Percentiles rank a stretch among this genome's conserved stretches.
Conservation (phyloP, 2,329 filamentous ascomycete genomes). For the Neonectria coccinea region DNA sequence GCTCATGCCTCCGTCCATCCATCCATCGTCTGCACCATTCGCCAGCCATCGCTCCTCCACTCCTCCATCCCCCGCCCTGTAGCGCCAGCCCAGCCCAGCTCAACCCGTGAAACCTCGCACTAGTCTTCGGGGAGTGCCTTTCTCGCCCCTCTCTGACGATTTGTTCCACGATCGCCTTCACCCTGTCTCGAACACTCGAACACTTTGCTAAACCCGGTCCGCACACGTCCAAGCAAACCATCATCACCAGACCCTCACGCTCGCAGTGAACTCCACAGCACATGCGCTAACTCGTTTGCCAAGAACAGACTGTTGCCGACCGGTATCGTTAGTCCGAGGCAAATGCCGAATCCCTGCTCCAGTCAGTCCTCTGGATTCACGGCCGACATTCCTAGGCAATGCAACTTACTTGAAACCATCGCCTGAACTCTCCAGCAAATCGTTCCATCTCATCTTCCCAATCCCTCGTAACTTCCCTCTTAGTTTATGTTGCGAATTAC, state of each 20-base stretch:
- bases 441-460: background rate
- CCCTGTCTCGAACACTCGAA: conserved; percentile 3
- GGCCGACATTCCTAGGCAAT: conserved; percentile 5
- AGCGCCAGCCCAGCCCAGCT: conserved; percentile 9
- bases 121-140: background rate
- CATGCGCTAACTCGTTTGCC: conserved; percentile 2
- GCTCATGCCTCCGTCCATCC: conserved; percentile 29
- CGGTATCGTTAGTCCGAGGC: conserved; percentile 7
- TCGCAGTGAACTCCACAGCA: background rate
- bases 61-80: background rate
- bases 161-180: conserved; percentile 21
- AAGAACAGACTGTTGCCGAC: conserved; percentile 20
- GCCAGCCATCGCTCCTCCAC: background rate
- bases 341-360: conserved; percentile 30
- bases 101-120: conserved; percentile 23
- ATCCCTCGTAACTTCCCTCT: background rate
- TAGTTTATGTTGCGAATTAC: background rate
- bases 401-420: conserved; percentile 20
- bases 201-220: conserved; percentile 5
- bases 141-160: conserved; percentile 1
- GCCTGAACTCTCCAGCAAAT: conserved; percentile 11
- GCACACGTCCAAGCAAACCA: conserved; percentile 3
- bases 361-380: background rate
- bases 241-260: conserved; percentile 16
- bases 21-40: background rate